Base-by-base conservation (phyloP, 768 basidiomycete genomes). In the Lactifluus rugatus region DNA sequence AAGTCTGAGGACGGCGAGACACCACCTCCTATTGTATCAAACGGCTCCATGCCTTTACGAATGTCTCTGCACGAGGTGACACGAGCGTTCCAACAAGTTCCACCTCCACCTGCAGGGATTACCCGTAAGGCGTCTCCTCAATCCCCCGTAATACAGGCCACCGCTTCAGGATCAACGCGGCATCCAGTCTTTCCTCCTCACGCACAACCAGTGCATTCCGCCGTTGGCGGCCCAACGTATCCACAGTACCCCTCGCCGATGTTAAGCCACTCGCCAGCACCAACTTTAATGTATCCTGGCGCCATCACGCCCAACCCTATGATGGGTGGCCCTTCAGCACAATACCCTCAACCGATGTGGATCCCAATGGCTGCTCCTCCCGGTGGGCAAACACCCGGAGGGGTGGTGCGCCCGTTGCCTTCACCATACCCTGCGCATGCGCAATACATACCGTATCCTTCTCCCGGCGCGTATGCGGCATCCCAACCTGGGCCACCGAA, bases 1-100 rank as follows among this genome's bases (percentile, higher is more conserved):
- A 92, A 91, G 68, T 87, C 88, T 11, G 89, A 91, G 67, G 88
- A 87, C 64, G 89, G 87, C 19, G 84, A 83, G 68, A 88, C 87
- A 2, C 86, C 88, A 2, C 87, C 87, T 14, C 82, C 85, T 8
- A 74, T 78, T 5, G 74, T 81, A 21, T 72, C 78, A 26, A 75
- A 80, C 23, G 65, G 70, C 14, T 28, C 61, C 28, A 60, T 56
- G 28, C 79, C 87, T 25, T 84, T 84, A 17, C 82, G 87, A 41
- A 87, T 90, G 81, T 89, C 88, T 3, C 71, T 85, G 39, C 83
- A 85, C 56, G 90, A 93, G 55, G 88, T 91, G 34, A 89, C 86
- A 13, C 82, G 87, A 57, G 88, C 89, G 21, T 93, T 93, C 73
- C 90, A 93, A 67, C 85, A 85, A 70, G 90, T 92, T 26, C 89